A percentile compares a stretch with the other conserved stretches of the same genome.
phyloP scores from a whole-genome alignment of 139 green algal species.

The Haematococcus sp. region DNA sequence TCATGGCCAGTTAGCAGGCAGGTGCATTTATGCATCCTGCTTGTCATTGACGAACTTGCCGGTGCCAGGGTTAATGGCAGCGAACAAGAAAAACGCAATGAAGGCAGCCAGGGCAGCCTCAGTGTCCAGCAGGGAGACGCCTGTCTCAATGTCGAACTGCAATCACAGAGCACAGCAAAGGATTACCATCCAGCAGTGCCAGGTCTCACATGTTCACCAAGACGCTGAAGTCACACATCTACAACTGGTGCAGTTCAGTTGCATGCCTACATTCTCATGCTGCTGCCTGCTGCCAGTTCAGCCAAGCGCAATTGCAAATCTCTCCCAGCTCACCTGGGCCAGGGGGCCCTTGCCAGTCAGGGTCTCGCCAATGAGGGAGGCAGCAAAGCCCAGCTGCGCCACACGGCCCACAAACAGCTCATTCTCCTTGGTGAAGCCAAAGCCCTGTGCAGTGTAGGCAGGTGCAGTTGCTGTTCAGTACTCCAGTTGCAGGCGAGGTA shows the following conservation, averaged over 20 bases:
- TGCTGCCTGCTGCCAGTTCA: no score
- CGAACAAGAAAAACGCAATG: conserved; percentile 59
- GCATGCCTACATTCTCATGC: no score
- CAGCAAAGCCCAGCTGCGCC: conserved; percentile 79
- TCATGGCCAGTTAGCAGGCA: no score
- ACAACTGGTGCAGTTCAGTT: neutral
- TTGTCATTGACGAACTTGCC: conserved; percentile 54
- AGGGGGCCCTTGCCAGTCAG: conserved; percentile 75
- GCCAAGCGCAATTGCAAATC: no score
- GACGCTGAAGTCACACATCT: no score
- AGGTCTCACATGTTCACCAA: no score
- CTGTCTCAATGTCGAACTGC: conserved; percentile 42
- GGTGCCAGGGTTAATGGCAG: conserved; percentile 49
- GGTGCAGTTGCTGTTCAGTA: no score
- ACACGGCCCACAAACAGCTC: conserved; percentile 82
- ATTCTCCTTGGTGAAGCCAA: conserved; percentile 72
- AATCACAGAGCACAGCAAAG: neutral
- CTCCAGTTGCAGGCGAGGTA: no score
- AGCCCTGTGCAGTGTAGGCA: conserved; percentile 20
- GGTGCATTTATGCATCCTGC: neutral
- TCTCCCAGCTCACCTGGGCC: conserved; percentile 47
- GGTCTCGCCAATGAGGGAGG: conserved; percentile 68
- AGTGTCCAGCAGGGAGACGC: conserved; percentile 61
- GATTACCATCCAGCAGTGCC: no score
- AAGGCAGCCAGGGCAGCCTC: conserved; percentile 66